Conservation (phyloP, 2,329 filamentous ascomycete genomes). For the Onygena corvina region DNA sequence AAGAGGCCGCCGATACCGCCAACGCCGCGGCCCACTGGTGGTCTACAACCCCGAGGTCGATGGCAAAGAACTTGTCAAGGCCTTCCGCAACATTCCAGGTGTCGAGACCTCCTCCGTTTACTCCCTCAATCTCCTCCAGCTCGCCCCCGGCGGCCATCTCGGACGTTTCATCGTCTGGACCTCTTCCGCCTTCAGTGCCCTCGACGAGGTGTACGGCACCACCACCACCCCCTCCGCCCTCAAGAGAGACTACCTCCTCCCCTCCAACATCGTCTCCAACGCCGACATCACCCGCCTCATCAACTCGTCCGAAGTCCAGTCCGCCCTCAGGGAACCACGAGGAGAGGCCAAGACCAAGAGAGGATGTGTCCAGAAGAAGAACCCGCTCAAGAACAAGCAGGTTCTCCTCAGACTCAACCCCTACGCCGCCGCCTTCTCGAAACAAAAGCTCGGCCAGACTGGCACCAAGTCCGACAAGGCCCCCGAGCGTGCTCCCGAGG, state of each 20-base stretch:
- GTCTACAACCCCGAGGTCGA: slow-evolving; percentile 95
- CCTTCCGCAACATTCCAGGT: slow-evolving; percentile 98
- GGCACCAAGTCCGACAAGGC: slow-evolving; percentile 50
- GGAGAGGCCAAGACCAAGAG: slow-evolving; percentile 85
- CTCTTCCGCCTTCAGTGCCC: slow-evolving; percentile 87
- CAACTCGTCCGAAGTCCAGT: slow-evolving; percentile 98
- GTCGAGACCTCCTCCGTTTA: slow-evolving; percentile 93
- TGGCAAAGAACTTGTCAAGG: slow-evolving; percentile 82
- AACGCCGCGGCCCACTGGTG: slow-evolving; percentile 94
- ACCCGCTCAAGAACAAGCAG: slow-evolving; percentile 98
- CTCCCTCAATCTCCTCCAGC: slow-evolving; percentile 95
- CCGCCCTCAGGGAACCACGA: slow-evolving; percentile 82
- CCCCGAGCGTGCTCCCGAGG: slow-evolving; percentile 41
- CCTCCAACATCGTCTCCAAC: slow-evolving; percentile 83
- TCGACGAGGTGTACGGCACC: slow-evolving; percentile 93
- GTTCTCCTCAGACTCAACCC: slow-evolving; percentile 97
- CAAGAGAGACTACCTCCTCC: slow-evolving; percentile 99
- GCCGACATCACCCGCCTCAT: slow-evolving; percentile 93
- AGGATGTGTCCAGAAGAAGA: slow-evolving; percentile 94
- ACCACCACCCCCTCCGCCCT: slow-evolving; percentile 78
- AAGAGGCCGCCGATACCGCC: slow-evolving; percentile 87
- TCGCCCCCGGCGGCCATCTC: slow-evolving; percentile 96
- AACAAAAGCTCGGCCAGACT: slow-evolving; percentile 69
- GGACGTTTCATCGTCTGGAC: slow-evolving; percentile 99
- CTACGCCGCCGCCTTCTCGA: slow-evolving; percentile 80